Evolutionary conservation across 345 rosid genomes (phyloP).

Genomic region (Pelargonium nanum): DNA sequence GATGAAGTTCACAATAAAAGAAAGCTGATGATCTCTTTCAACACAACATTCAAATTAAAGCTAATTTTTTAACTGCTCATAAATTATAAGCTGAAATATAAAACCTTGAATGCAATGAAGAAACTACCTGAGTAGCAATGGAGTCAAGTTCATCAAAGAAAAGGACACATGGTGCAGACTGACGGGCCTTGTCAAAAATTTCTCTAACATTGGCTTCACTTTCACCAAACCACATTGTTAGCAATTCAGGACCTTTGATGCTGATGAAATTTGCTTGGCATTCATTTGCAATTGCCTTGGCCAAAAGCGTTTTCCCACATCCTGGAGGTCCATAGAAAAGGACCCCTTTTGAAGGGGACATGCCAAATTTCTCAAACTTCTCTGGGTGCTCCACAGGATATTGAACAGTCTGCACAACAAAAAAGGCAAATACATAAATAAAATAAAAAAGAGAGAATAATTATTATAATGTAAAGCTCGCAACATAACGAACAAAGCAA

Average conservation of each 20-base stretch:
- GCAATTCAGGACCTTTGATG: constrained; percentile 61
- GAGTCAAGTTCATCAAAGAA: constrained; percentile 79
- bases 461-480: too few species aligned
- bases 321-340: constrained; percentile 70
- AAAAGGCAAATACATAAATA: not conserved
- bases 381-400: constrained; percentile 83
- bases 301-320: constrained; percentile 61
- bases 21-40: too few species aligned
- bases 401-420: constrained; percentile 43
- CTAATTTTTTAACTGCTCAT: not conserved
- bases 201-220: constrained; percentile 71
- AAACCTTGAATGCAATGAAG: not conserved
- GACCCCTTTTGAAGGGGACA: constrained; percentile 75
- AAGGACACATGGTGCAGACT: constrained; percentile 65
- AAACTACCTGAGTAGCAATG: constrained; percentile 57
- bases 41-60: not conserved
- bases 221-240: constrained; percentile 78
- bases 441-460: too few species aligned
- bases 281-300: constrained; percentile 60
- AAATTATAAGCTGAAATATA: not conserved
- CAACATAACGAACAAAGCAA: not conserved
- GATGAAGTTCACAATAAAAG: too few species aligned
- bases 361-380: constrained; percentile 66
- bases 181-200: constrained; percentile 62
- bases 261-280: constrained; percentile 72